These are phyloP conservation scores for Xylariales sp. DNA, from an alignment of 2,329 filamentous ascomycete genomes.

Conservation along the genomic window DNA sequence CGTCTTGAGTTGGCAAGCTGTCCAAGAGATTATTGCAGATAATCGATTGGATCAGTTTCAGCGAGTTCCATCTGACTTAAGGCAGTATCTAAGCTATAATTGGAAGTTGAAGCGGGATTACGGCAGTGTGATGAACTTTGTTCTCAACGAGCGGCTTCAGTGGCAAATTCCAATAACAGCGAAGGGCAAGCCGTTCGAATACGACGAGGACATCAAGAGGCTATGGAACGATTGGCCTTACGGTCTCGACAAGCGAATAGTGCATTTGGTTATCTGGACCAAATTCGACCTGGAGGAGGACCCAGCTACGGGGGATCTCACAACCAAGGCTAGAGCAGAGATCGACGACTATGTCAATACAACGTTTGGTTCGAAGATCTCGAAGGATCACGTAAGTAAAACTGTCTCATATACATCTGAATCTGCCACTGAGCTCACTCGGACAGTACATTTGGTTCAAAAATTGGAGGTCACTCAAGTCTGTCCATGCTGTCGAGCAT, in stretches of 20 bases:
- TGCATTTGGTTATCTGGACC: conserved; percentile 88
- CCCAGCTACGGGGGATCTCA: conserved; percentile 59
- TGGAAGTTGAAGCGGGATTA: conserved; percentile 59
- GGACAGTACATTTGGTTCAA: conserved; percentile 68
- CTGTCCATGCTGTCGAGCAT: conserved; percentile 81
- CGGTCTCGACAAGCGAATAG: conserved; percentile 70
- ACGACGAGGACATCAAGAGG: conserved; percentile 61
- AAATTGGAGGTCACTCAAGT: conserved; percentile 85
- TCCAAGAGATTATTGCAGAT: conserved; percentile 53
- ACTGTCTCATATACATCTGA: no score
- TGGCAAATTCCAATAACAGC: conserved; percentile 53
- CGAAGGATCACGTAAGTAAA: conserved; percentile 48
- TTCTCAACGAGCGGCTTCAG: conserved; percentile 62
- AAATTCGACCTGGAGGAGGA: conserved; percentile 79
- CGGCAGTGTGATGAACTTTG: conserved; percentile 74
- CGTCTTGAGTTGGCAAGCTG: conserved; percentile 64
- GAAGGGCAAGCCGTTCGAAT: conserved; percentile 36
- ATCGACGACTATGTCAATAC: conserved; percentile 67
- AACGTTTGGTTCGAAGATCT: conserved; percentile 56
- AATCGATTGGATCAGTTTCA: conserved; percentile 76
- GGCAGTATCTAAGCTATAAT: conserved; percentile 71
- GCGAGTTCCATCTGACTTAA: conserved; percentile 69
- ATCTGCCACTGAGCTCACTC: no score
- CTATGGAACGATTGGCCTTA: conserved; percentile 94
- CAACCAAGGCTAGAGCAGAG: conserved; percentile 52